phyloP scores from a whole-genome alignment of 1,284 basidiomycete genomes.

The Rhodotorula sp. region DNA sequence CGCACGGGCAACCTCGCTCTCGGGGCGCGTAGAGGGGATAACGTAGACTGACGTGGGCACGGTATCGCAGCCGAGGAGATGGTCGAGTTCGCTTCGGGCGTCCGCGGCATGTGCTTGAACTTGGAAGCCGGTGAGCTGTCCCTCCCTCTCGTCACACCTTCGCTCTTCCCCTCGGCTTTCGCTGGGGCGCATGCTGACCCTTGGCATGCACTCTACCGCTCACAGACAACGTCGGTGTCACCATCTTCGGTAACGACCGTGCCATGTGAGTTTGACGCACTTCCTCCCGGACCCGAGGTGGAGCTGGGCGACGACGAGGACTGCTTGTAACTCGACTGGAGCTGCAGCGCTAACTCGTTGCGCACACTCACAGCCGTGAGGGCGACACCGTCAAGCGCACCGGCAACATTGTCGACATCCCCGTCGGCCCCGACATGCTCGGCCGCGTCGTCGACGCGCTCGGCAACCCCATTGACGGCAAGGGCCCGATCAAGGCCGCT shows the following conservation, averaged over 20 bases:
- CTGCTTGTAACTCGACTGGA: too few relatives aligned
- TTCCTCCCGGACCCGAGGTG: too few relatives aligned
- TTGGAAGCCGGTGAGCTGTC: conserved; percentile 91
- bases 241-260: conserved; percentile 99
- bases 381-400: conserved; percentile 99
- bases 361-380: conserved; percentile 75
- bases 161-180: not conserved
- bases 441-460: conserved; percentile 99
- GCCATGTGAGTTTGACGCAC: conserved; percentile 54
- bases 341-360: not conserved
- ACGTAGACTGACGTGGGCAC: not conserved
- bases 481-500: conserved; percentile 89
- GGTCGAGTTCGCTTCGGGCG: conserved; percentile 99
- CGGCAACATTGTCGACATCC: conserved; percentile 98
- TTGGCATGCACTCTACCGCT: not conserved
- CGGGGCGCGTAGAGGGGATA: too few relatives aligned
- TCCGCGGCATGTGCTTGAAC: conserved; percentile 78
- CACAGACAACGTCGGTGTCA: conserved; percentile 68
- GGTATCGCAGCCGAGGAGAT: conserved; percentile 83
- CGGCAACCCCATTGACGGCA: conserved; percentile 99
- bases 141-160: not conserved
- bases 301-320: not conserved
- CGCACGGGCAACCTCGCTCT: not conserved
- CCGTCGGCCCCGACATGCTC: conserved; percentile 91
- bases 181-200: not conserved